A percentile compares a stretch with the other conserved stretches of the same genome.
These are phyloP conservation scores for Colletotrichum sublineola DNA, from an alignment of 2,329 filamentous ascomycete species.

Conservation along the genomic window DNA sequence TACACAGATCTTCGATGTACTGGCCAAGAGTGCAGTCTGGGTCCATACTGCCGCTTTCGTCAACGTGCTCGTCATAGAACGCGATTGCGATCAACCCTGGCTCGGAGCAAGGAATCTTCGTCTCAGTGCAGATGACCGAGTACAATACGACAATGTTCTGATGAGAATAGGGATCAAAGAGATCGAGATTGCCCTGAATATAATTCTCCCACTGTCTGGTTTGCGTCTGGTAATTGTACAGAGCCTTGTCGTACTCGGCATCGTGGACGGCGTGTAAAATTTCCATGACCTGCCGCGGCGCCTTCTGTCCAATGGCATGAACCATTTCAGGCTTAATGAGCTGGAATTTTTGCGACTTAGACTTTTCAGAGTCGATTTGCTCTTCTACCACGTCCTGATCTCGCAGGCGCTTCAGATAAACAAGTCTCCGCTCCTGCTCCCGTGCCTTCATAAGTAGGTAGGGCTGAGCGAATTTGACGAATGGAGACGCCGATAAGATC, in stretches of 20 bases:
- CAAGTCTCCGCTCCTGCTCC: constrained; percentile 87
- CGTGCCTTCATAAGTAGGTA: constrained; percentile 93
- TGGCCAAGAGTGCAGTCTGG: constrained; percentile 94
- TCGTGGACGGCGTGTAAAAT: constrained; percentile 95
- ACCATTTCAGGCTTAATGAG: constrained; percentile 97
- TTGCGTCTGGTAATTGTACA: constrained; percentile 94
- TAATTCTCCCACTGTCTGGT: constrained; percentile 97
- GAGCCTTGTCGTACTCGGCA: constrained; percentile 94
- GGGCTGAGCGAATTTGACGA: constrained; percentile 94
- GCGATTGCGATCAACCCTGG: constrained; percentile 90
- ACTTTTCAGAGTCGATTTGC: constrained; percentile 70
- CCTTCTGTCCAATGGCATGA: constrained; percentile 82
- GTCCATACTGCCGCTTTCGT: constrained; percentile 73
- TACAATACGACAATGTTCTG: constrained; percentile 97
- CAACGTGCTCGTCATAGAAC: constrained; percentile 92
- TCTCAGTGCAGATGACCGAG: constrained; percentile 92
- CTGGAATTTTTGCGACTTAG: constrained; percentile 80
- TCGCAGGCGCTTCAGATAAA: constrained; percentile 84
- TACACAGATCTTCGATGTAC: constrained; percentile 92
- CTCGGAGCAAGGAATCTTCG: constrained; percentile 92
- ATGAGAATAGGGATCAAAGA: constrained; percentile 95
- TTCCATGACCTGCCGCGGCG: constrained; percentile 89
- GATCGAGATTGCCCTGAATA: constrained; percentile 85
- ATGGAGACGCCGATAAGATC: constrained; percentile 93
- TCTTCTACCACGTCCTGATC: constrained; percentile 78